phyloP scores from a whole-genome alignment of 352 stramenopile genomes.

The Phytopythium montanum region DNA sequence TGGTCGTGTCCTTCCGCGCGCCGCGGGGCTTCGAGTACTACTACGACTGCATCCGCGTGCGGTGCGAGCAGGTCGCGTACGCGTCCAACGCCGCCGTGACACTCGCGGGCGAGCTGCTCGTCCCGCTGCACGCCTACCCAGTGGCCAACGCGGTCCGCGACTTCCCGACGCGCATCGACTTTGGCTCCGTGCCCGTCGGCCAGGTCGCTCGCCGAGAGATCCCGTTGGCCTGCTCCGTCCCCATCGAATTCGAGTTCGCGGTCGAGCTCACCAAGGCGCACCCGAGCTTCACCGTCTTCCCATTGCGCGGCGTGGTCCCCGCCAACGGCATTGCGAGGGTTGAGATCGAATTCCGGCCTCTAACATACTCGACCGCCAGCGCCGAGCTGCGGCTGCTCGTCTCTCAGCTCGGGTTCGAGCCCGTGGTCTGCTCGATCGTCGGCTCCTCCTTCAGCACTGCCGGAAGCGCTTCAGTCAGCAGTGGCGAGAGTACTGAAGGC shows the following conservation, averaged over 20 bases:
- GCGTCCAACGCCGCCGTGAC: conserved; percentile 41
- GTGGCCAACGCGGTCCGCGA: conserved; percentile 65
- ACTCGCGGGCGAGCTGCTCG: conserved; percentile 38
- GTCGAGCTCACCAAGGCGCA: conserved; percentile 61
- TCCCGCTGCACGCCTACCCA: conserved; percentile 88
- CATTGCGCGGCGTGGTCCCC: conserved; percentile 62
- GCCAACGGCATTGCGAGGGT: conserved; percentile 60
- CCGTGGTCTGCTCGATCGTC: conserved; percentile 52
- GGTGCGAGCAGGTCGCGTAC: conserved; percentile 69
- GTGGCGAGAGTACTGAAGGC: background rate
- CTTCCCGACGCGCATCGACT: conserved; percentile 80
- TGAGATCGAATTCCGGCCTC: conserved; percentile 72
- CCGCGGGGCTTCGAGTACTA: conserved; percentile 81
- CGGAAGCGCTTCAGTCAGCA: background rate
- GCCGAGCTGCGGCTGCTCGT: conserved; percentile 67
- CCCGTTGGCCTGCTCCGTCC: conserved; percentile 68
- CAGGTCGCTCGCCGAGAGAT: conserved; percentile 35
- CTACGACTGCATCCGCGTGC: conserved; percentile 84
- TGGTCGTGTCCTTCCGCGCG: conserved; percentile 71
- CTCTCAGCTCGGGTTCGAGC: conserved; percentile 75
- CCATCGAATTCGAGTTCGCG: conserved; percentile 88
- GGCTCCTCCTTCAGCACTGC: conserved; percentile 51
- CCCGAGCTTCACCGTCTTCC: conserved; percentile 74
- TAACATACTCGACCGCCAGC: conserved; percentile 55
- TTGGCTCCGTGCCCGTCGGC: conserved; percentile 63